A percentile compares a stretch with the other conserved stretches of the same genome.
Evolutionary conservation across 768 basidiomycete genomes (phyloP).

Genomic region (Termitomyces sp.): DNA sequence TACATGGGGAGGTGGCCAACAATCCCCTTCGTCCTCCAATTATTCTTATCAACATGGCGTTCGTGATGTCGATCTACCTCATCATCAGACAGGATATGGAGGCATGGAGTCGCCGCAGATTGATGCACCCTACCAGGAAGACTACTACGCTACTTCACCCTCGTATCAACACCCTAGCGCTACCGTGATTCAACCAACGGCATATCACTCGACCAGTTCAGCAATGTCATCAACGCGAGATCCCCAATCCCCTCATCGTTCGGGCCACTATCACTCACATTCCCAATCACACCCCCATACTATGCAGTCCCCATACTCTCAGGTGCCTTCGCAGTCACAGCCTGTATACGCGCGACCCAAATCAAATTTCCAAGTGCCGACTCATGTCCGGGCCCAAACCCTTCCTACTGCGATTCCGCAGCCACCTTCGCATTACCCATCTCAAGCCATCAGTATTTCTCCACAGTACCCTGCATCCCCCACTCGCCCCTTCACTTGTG

Average conservation of each 20-base stretch:
- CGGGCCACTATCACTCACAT: slow-evolving; percentile 27
- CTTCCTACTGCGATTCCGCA: slow-evolving; percentile 13
- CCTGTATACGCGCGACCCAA: slow-evolving; percentile 31
- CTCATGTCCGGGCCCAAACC: slow-evolving; percentile 16
- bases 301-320: slow-evolving; percentile 27
- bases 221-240: slow-evolving; percentile 27
- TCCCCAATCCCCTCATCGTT: slow-evolving; percentile 26
- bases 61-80: slow-evolving; percentile 18
- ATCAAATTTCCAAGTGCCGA: slow-evolving; percentile 38
- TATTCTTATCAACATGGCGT: slow-evolving; percentile 22
- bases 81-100: slow-evolving; percentile 21
- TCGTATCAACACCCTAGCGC: slow-evolving; percentile 15
- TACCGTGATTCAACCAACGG: slow-evolving; percentile 3
- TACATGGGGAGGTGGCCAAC: slow-evolving; percentile 29
- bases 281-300: slow-evolving; percentile 33
- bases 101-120: slow-evolving; percentile 4
- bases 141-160: slow-evolving; percentile 19
- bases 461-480: slow-evolving; percentile 58
- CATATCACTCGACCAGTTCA: slow-evolving; percentile 17
- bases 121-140: slow-evolving; percentile 17
- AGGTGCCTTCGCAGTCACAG: slow-evolving; percentile 22
- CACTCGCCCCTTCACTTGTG: slow-evolving; percentile 60
- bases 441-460: slow-evolving; percentile 32
- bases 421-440: slow-evolving; percentile 15
- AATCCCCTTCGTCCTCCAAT: slow-evolving; percentile 22